Percentiles rank a stretch among this genome's conserved stretches.
Conservation (phyloP, 306 rosid species). For the Delonix regia region DNA sequence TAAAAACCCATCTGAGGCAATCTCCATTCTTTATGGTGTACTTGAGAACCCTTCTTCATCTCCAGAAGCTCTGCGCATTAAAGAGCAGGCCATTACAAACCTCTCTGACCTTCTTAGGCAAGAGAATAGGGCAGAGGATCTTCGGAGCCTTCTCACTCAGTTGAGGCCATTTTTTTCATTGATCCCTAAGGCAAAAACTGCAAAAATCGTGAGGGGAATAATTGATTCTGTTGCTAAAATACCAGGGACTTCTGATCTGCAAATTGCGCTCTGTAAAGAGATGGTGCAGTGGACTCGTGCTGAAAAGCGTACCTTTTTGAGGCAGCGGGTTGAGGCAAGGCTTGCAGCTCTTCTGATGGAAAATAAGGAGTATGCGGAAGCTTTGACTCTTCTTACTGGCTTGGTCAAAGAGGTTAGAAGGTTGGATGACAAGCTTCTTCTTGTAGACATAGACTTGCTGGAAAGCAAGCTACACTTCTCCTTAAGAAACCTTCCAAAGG, state of each 20-base stretch:
- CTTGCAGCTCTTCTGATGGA: constrained; percentile 96
- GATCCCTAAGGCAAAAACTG: constrained; percentile 94
- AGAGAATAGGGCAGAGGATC: constrained; percentile 91
- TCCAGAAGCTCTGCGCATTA: constrained; percentile 79
- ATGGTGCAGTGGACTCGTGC: constrained; percentile 95
- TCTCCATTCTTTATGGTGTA: constrained; percentile 74
- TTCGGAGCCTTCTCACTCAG: constrained; percentile 84
- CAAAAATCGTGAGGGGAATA: constrained; percentile 86
- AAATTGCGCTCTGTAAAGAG: constrained; percentile 86
- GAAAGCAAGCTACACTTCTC: constrained; percentile 95
- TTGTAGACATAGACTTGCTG: constrained; percentile 91
- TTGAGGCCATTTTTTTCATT: constrained; percentile 90
- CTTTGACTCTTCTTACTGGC: constrained; percentile 73
- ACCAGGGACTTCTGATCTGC: constrained; percentile 86
- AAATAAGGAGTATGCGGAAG: constrained; percentile 87
- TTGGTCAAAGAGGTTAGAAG: constrained; percentile 96
- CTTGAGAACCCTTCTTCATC: constrained; percentile 87
- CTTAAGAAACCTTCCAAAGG: constrained; percentile 92
- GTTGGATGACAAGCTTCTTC: constrained; percentile 94
- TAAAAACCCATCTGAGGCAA: constrained; percentile 64
- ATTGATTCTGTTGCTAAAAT: constrained; percentile 89
- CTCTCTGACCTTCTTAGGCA: constrained; percentile 77
- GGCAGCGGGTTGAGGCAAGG: constrained; percentile 95
- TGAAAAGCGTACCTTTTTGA: constrained; percentile 87
- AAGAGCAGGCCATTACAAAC: constrained; percentile 82